Base-by-base conservation (phyloP, 2,329 filamentous ascomycete genomes). In the Hypoxylon sp. region DNA sequence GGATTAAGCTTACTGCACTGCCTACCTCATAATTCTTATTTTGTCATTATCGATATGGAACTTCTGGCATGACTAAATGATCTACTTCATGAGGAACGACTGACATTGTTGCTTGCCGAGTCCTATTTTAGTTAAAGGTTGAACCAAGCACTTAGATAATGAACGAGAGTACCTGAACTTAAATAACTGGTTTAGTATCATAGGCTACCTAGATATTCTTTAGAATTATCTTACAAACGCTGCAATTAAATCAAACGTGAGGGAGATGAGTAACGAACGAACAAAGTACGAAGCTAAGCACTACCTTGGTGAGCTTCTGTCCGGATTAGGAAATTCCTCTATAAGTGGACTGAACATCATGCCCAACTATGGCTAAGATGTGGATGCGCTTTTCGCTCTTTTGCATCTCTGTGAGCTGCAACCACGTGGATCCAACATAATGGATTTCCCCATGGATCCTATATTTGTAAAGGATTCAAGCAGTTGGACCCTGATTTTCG, bases 361-460 rank as follows among this genome's bases (percentile, higher is more conserved):
- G 54, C 54, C 46, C 46, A 56, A 31, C 24, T 56, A 17, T 47
- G 42, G 54, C 29, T 35, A 56, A 46, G 32, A 50, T 31, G 31
- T 17, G 6, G 15, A 24, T 19, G 46, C 55, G 55, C 13, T 50
- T 58, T 58, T 58, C 44, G 55, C 46, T 42, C 55, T 58, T 19
- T 58, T 37, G 44, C 44, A 50, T 44, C 21, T 50, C 3, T n/a
- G 2, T 15, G 7, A 50, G 46, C 44, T 50, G 32, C 44, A 50
- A 27, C 31, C 46, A 48, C 55, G 46, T 58, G 46, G 31, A 39
- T 58, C 44, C 42, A 42, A 56, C 55, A 50, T 58, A 29, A 48
- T 58, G 46, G 19, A 27, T 44, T 46, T 58, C 55, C 42, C 54
- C 54, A 47, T 58, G 44, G 37, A 58, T 58, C 42, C 54, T 48